Base-by-base conservation (phyloP, 2,329 filamentous ascomycete species). In the Microdochium bolleyi region DNA sequence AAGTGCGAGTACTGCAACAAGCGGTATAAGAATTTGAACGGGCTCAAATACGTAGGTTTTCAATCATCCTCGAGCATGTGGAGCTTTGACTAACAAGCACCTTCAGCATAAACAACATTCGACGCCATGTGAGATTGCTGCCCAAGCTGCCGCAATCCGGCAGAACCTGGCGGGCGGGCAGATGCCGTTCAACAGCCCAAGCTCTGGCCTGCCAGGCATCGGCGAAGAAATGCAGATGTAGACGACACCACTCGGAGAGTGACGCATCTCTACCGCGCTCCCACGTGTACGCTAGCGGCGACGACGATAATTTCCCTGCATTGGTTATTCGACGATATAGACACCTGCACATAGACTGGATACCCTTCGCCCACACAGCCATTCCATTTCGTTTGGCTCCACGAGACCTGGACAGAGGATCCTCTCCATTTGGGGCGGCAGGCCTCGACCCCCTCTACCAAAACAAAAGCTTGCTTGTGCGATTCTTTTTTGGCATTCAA, bases 21-120 rank as follows among this genome's bases (percentile, higher is more conserved):
- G 76, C 88, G 94, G 51, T 99, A 99, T 75, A 99, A 99, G 84
- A 99, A 99, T 66, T 72, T 99, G 56, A 99, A 99, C 70, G 94
- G 94, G 7, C 81, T 99, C 57, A 99, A 99, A 83, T 99, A 99
- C 67, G 83, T 86, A 72, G 71, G 82, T 73, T 38, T 38, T 11
- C 27, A 25, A 16, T 24, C 11, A 24, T 27, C n/a, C n/a, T 13
- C 30, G 9, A 3, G 2, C 32, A 54, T 32, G 16, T 48, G 10
- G 37, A 46, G 50, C 48, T n/a, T 11, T 24, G 27, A n/a, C 70
- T 76, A 60, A 78, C 63, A 55, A 19, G 25, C 5, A 13, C 24
- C 30, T 56, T 60, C 55, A 85, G 82, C 82, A 85, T 73, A 89
- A 89, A 70, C 83, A 85, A 57, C 87, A 96, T 68, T 94, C 90